A percentile compares a stretch with the other conserved stretches of the same genome.
These are phyloP conservation scores for Pseudozyma tsukubaensis DNA, from an alignment of 1,284 basidiomycete genomes.

Conservation along the genomic window DNA sequence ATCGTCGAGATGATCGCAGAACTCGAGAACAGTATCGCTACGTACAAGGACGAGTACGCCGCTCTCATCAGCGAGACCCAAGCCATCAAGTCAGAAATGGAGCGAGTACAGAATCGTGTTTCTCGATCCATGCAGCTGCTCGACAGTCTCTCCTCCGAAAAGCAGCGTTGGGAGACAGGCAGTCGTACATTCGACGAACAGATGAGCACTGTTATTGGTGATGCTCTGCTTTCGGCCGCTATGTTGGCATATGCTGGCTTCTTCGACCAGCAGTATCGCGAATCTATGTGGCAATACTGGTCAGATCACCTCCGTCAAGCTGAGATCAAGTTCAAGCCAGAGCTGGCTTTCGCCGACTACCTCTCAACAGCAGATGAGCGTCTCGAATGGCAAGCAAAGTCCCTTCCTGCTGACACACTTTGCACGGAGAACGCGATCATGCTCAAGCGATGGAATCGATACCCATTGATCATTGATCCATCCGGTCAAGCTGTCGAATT, in stretches of 20 bases:
- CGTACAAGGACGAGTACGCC: slow-evolving; percentile 98
- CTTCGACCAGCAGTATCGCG: slow-evolving; percentile 98
- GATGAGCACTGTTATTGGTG: slow-evolving; percentile 98
- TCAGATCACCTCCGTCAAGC: slow-evolving; percentile 86
- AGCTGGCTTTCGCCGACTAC: slow-evolving; percentile 93
- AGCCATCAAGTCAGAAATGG: slow-evolving; percentile 97
- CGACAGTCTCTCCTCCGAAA: slow-evolving; percentile 93
- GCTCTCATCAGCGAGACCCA: slow-evolving; percentile 96
- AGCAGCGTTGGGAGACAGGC: slow-evolving; percentile 91
- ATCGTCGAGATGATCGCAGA: slow-evolving; percentile 93
- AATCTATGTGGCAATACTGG: slow-evolving; percentile 97
- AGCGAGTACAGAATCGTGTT: slow-evolving; percentile 95
- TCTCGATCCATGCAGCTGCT: slow-evolving; percentile 95
- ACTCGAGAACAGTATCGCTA: slow-evolving; percentile 89
- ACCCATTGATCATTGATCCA: slow-evolving; percentile 97
- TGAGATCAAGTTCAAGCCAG: slow-evolving; percentile 90
- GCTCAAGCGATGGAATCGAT: slow-evolving; percentile 95
- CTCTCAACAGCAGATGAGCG: slow-evolving; percentile 97
- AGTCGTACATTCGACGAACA: slow-evolving; percentile 96
- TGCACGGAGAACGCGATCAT: slow-evolving; percentile 98
- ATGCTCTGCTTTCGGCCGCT: slow-evolving; percentile 93
- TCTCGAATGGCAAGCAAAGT: slow-evolving; percentile 93
- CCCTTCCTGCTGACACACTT: slow-evolving; percentile 91
- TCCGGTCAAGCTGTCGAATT: slow-evolving; percentile 98
- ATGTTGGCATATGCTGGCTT: slow-evolving; percentile 98